These are phyloP conservation scores for Mycocentrospora acerina DNA, from an alignment of 2,329 filamentous ascomycete genomes.

Conservation along the genomic window DNA sequence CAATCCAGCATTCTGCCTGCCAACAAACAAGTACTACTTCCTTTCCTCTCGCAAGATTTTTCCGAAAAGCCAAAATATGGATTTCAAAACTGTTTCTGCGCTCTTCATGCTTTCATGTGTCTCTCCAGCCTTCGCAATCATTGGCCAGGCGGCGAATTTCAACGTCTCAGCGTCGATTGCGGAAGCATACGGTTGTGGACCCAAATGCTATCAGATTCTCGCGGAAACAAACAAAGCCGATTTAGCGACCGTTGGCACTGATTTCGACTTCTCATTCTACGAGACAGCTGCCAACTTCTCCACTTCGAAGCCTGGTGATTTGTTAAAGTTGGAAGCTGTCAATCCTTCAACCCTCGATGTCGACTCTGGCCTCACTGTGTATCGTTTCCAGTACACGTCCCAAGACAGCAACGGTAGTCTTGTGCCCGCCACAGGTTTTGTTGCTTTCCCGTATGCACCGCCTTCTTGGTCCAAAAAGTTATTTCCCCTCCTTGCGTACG, in stretches of 20 bases:
- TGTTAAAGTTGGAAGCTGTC: slow-evolving; percentile 2
- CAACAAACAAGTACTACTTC: no score
- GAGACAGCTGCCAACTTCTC: slow-evolving; percentile 6
- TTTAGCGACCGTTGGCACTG: background rate
- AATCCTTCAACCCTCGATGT: background rate
- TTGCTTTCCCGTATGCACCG: slow-evolving; percentile 3
- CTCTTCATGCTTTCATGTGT: background rate
- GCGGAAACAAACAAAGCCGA: slow-evolving; percentile 1
- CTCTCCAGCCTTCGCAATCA: background rate
- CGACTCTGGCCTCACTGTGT: background rate
- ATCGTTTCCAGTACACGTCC: slow-evolving; percentile 4
- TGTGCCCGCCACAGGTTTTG: slow-evolving; percentile 4
- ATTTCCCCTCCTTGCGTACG: slow-evolving; percentile 2
- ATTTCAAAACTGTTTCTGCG: no score
- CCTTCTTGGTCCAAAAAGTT: background rate
- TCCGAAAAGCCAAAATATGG: no score
- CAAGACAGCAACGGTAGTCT: background rate
- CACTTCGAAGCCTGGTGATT: slow-evolving; percentile 1
- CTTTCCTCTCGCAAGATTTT: no score
- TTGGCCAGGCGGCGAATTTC: slow-evolving; percentile 3
- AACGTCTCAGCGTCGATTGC: slow-evolving; percentile 2
- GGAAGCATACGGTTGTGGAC: slow-evolving; percentile 1
- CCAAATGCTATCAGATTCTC: slow-evolving; percentile 2
- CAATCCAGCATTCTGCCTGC: no score
- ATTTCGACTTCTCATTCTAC: slow-evolving; percentile 3